A percentile compares a stretch with the other conserved stretches of the same genome.
phyloP scores from a whole-genome alignment of 2,329 filamentous ascomycete genomes.

The Diaporthe ilicicola region DNA sequence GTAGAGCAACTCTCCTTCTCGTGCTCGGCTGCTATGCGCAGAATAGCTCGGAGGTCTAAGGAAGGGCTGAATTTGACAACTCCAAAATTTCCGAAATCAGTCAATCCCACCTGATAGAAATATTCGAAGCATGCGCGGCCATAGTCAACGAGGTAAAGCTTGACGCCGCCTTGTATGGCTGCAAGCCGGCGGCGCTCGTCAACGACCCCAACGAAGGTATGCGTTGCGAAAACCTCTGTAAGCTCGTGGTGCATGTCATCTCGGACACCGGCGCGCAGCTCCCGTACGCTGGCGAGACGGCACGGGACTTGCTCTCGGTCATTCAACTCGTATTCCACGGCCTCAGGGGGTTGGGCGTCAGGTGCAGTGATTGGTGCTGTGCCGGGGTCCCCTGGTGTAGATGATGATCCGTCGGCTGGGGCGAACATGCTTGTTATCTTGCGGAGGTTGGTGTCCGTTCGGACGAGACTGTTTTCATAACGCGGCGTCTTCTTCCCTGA shows the following conservation, averaged over 20 bases:
- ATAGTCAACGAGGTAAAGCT: conserved; percentile 92
- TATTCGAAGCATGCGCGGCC: conserved; percentile 86
- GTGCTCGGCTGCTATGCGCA: conserved; percentile 76
- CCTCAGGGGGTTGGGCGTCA: conserved; percentile 48
- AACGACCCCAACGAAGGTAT: conserved; percentile 93
- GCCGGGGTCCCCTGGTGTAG: conserved; percentile 42
- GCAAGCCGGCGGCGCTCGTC: conserved; percentile 86
- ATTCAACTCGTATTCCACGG: conserved; percentile 72
- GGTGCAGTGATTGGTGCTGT: conserved; percentile 35
- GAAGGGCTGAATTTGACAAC: conserved; percentile 81
- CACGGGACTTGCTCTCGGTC: conserved; percentile 76
- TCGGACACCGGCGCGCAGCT: conserved; percentile 82
- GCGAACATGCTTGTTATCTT: conserved; percentile 98
- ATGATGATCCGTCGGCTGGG: conserved; percentile 50
- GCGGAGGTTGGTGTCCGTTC: conserved; percentile 86
- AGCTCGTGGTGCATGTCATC: conserved; percentile 84
- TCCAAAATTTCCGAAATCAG: conserved; percentile 96
- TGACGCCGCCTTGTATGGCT: conserved; percentile 93
- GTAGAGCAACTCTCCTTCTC: conserved; percentile 61
- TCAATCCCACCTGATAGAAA: conserved; percentile 94
- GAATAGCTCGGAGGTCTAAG: conserved; percentile 73
- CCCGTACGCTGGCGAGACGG: conserved; percentile 84
- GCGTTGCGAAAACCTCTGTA: conserved; percentile 85
- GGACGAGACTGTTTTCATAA: conserved; percentile 87
- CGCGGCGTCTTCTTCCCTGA: conserved; percentile 52